A percentile compares a stretch with the other conserved stretches of the same genome.
phyloP scores from a whole-genome alignment of 495 filamentous ascomycete genomes.

The Podospora comata region DNA sequence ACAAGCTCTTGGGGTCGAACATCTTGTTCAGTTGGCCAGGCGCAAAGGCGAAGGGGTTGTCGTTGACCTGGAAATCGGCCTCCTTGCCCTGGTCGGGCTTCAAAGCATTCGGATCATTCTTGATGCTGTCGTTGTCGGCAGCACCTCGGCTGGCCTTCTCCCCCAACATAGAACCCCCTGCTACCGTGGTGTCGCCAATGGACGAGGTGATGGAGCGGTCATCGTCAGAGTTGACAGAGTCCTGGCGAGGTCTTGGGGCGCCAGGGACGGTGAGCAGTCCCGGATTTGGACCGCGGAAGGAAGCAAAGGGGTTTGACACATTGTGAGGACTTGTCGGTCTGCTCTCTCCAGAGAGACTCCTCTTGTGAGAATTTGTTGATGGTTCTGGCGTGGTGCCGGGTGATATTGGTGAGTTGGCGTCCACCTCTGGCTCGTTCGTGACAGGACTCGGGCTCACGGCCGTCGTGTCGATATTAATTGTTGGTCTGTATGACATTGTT shows the following conservation, averaged over 20 bases:
- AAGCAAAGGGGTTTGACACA: conserved; percentile 64
- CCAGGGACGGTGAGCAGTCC: conserved; percentile 51
- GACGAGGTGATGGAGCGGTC: conserved; percentile 45
- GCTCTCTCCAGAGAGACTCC: conserved; percentile 53
- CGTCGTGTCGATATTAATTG: conserved; percentile 74
- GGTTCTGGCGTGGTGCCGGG: conserved; percentile 42
- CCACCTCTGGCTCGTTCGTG: conserved; percentile 20
- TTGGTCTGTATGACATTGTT: conserved; percentile 46
- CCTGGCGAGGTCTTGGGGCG: conserved; percentile 48
- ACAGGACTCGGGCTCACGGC: conserved; percentile 49
- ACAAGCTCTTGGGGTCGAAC: conserved; percentile 69
- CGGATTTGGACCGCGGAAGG: conserved; percentile 42
- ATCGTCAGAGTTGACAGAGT: conserved; percentile 54
- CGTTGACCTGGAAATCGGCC: conserved; percentile 58
- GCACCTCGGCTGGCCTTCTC: conserved; percentile 37
- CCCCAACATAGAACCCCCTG: conserved; percentile 36
- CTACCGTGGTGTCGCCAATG: conserved; percentile 39
- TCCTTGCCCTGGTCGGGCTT: conserved; percentile 64
- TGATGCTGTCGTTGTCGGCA: conserved; percentile 47
- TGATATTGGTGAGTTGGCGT: conserved; percentile 43
- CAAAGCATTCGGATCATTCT: conserved; percentile 54
- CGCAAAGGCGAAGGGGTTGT: conserved; percentile 70
- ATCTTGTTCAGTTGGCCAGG: conserved; percentile 71
- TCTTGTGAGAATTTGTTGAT: conserved; percentile 44
- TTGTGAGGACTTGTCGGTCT: conserved; percentile 89